Evolutionary conservation across 371 early-diverging fungal genomes (phyloP).

Genomic region (Mucor velutinosus): DNA sequence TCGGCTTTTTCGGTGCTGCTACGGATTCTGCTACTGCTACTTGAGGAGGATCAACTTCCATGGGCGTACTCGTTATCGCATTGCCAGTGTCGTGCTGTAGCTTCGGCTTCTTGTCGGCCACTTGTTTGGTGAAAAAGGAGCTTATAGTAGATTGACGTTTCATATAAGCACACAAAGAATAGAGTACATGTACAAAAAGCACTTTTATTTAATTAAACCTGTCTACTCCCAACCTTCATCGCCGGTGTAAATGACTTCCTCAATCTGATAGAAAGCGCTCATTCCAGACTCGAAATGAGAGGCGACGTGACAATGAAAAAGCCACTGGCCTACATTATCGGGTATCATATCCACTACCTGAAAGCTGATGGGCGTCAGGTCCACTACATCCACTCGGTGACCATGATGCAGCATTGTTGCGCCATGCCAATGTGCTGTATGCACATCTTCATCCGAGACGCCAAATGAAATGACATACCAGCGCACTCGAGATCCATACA

Average conservation of each 20-base stretch:
- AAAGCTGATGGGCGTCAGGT: slow-evolving; percentile 47
- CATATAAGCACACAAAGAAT: slow-evolving; percentile 10
- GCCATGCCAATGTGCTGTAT: slow-evolving; percentile 62
- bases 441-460: slow-evolving; percentile 42
- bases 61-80: neutral
- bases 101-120: neutral
- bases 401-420: slow-evolving; percentile 45
- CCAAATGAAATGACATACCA: slow-evolving; percentile 54
- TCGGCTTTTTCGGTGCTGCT: neutral
- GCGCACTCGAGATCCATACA: slow-evolving; percentile 45
- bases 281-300: slow-evolving; percentile 53
- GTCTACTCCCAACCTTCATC: slow-evolving; percentile 48
- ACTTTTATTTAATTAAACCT: neutral
- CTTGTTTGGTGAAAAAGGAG: slow-evolving; percentile 25
- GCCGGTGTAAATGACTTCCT: slow-evolving; percentile 44
- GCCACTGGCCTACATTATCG: slow-evolving; percentile 57
- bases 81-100: neutral
- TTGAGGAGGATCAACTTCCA: neutral
- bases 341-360: slow-evolving; percentile 52
- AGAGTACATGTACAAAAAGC: neutral
- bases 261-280: slow-evolving; percentile 52
- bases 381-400: slow-evolving; percentile 52
- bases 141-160: slow-evolving; percentile 33
- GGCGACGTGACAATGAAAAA: slow-evolving; percentile 57
- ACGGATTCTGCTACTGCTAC: neutral